Conservation (phyloP, 2,329 filamentous ascomycete species). For the Dryadomyces quercus-mongolicae region DNA sequence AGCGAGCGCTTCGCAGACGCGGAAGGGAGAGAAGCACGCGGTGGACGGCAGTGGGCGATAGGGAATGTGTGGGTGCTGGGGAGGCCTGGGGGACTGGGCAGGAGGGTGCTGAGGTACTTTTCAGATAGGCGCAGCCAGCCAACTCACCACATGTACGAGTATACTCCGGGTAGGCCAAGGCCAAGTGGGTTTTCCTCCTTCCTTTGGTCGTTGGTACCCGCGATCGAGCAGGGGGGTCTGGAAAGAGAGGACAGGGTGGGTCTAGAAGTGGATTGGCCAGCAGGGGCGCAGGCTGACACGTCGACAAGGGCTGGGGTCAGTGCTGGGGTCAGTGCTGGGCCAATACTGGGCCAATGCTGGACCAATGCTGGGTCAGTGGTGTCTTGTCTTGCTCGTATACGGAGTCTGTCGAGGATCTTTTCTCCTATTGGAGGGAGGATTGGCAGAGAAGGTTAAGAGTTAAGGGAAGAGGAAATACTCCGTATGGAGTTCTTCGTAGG, state of each 20-base stretch:
- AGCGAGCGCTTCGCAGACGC: constrained; percentile 4
- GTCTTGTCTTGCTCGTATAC: not conserved
- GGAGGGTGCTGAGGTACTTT: constrained; percentile 4
- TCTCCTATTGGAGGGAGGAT: not conserved
- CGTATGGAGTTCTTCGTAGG: too few species aligned
- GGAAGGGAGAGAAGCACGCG: constrained; percentile 8
- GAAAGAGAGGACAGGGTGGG: not conserved
- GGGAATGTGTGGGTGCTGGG: constrained; percentile 1
- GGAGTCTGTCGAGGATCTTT: not conserved
- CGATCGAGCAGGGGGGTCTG: constrained; percentile 4
- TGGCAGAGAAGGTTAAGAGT: too few species aligned
- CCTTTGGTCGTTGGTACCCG: not conserved
- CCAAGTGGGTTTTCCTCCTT: not conserved
- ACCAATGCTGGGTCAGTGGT: not conserved
- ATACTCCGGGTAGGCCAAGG: not conserved
- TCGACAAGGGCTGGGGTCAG: constrained; percentile 8
- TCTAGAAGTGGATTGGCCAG: constrained; percentile 4
- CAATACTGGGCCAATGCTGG: too few species aligned
- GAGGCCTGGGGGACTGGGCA: too few species aligned
- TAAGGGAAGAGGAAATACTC: too few species aligned
- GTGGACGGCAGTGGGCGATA: constrained; percentile 1
- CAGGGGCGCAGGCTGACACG: constrained; percentile 13
- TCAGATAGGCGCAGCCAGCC: constrained; percentile 6
- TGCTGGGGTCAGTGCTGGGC: too few species aligned
- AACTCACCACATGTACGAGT: constrained; percentile 2